Conservation (phyloP, 2,329 filamentous ascomycete species). For the Samsoniella hepiali region DNA sequence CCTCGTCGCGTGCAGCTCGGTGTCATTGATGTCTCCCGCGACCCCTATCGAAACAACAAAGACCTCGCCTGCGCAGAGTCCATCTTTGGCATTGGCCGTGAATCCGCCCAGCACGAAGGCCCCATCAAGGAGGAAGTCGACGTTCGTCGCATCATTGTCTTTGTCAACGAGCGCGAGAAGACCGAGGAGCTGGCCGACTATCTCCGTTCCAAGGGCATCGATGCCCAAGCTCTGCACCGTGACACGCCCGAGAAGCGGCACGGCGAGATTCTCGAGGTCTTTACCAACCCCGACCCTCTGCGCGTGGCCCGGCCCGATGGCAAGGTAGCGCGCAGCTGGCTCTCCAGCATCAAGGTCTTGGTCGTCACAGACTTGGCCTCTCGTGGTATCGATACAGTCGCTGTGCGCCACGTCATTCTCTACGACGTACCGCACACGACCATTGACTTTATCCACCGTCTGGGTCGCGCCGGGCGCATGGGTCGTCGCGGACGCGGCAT, state of each 20-base stretch:
- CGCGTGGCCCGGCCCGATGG: constrained; percentile 28
- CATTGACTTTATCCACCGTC: constrained; percentile 95
- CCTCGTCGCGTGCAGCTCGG: constrained; percentile 91
- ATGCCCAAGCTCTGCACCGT: constrained; percentile 79
- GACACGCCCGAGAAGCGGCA: constrained; percentile 78
- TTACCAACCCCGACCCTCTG: constrained; percentile 55
- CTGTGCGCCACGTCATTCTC: constrained; percentile 85
- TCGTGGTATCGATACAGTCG: constrained; percentile 88
- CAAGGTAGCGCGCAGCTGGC: constrained; percentile 42
- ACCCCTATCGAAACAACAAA: constrained; percentile 94
- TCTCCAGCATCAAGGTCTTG: constrained; percentile 82
- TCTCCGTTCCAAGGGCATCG: constrained; percentile 79
- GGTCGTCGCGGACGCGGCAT: constrained; percentile 84
- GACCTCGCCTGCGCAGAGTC: constrained; percentile 89
- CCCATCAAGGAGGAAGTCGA: constrained; percentile 55
- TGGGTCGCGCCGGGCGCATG: constrained; percentile 91
- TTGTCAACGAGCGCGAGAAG: constrained; percentile 93
- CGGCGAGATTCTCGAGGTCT: constrained; percentile 71
- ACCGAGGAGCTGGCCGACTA: constrained; percentile 77
- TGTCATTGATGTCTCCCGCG: constrained; percentile 84
- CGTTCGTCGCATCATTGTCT: constrained; percentile 85
- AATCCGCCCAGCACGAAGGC: constrained; percentile 58
- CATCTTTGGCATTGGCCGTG: constrained; percentile 89
- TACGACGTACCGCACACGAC: constrained; percentile 98
- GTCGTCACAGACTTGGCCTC: constrained; percentile 93